phyloP scores from a whole-genome alignment of 2,329 filamentous ascomycete genomes.

The Exophiala xenobiotica region DNA sequence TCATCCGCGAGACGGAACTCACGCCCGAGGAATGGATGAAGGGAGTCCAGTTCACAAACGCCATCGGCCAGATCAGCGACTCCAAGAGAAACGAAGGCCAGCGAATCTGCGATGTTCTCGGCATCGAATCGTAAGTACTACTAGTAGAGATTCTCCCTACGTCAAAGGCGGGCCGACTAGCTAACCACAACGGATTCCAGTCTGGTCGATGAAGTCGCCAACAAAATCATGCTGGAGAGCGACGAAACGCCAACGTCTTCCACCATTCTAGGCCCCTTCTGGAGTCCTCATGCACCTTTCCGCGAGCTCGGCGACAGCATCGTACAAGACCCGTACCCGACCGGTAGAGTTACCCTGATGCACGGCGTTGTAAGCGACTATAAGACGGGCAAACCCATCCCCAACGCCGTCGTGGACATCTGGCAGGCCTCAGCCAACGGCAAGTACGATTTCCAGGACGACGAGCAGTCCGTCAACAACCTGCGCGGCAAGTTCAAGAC shows the following conservation, averaged over 20 bases:
- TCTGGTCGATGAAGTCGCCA: slow-evolving; percentile 78
- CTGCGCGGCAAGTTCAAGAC: slow-evolving; percentile 73
- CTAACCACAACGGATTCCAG: no score
- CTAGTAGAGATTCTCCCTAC: no score
- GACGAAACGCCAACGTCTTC: slow-evolving; percentile 68
- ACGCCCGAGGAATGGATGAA: slow-evolving; percentile 75
- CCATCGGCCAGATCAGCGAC: slow-evolving; percentile 67
- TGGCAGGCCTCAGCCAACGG: slow-evolving; percentile 76
- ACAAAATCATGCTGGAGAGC: slow-evolving; percentile 62
- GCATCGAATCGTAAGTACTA: slow-evolving; percentile 59
- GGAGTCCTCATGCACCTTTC: slow-evolving; percentile 73
- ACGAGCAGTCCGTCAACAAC: slow-evolving; percentile 71
- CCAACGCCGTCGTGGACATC: slow-evolving; percentile 70
- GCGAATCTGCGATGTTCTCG: slow-evolving; percentile 70
- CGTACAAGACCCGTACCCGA: slow-evolving; percentile 59
- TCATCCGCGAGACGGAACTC: slow-evolving; percentile 73
- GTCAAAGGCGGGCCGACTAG: no score
- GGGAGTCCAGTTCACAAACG: slow-evolving; percentile 73
- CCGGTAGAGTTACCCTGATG: slow-evolving; percentile 64
- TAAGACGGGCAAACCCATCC: slow-evolving; percentile 65
- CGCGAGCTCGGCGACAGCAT: slow-evolving; percentile 65
- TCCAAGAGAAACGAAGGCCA: slow-evolving; percentile 72
- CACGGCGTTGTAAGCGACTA: slow-evolving; percentile 67
- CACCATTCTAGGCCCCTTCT: slow-evolving; percentile 75
- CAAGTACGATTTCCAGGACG: slow-evolving; percentile 73